Percentiles rank a stretch among this genome's conserved stretches.
phyloP scores from a whole-genome alignment of 2,329 filamentous ascomycete genomes.

The Fusarium sp. region DNA sequence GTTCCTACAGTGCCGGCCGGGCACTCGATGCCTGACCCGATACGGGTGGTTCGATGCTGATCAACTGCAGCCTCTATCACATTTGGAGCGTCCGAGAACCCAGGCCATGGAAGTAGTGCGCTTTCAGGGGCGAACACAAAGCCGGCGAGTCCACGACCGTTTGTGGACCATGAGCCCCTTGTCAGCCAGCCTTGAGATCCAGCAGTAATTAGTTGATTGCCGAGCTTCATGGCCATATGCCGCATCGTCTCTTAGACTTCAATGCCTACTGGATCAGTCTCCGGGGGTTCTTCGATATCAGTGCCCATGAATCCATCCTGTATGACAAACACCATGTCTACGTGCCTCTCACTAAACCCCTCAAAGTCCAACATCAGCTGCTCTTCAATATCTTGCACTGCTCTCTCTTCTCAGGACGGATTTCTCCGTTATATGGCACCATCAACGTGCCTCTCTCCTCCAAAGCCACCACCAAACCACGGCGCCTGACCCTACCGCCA shows the following conservation, averaged over 20 bases:
- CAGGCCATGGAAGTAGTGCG: not conserved
- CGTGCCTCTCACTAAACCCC: too few relatives aligned
- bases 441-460: not conserved
- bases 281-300: too few relatives aligned
- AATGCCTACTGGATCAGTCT: too few relatives aligned
- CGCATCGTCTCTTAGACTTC: too few relatives aligned
- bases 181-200: not conserved
- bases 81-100: constrained; percentile 7
- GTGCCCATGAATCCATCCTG: too few relatives aligned
- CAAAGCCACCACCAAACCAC: constrained; percentile 1
- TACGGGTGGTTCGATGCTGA: not conserved
- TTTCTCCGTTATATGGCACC: too few relatives aligned
- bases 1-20: not conserved
- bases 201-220: too few relatives aligned
- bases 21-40: not conserved
- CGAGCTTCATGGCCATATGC: too few relatives aligned
- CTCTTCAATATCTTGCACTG: not conserved
- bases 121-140: not conserved
- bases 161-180: not conserved
- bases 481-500: constrained; percentile 10
- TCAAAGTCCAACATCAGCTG: too few relatives aligned
- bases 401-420: not conserved
- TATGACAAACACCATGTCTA: too few relatives aligned
- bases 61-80: constrained; percentile 11
- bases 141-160: not conserved